These are phyloP conservation scores for Hypholoma sublateritium DNA, from an alignment of 768 basidiomycete species.

Conservation along the genomic window DNA sequence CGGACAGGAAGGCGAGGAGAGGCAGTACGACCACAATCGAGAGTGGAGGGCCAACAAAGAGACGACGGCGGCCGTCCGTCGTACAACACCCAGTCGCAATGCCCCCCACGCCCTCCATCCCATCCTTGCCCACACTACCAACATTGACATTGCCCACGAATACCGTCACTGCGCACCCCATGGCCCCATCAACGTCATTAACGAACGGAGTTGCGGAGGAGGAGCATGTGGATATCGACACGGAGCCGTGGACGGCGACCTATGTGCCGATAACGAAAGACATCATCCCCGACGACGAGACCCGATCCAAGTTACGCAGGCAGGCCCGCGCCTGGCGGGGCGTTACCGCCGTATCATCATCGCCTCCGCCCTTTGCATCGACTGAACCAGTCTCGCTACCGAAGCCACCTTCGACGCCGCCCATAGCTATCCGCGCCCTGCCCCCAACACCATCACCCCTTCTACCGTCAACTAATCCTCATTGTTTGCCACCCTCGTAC, in stretches of 20 bases:
- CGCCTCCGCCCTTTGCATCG: conserved; percentile 6
- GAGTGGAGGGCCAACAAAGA: neutral
- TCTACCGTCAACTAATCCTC: conserved; percentile 32
- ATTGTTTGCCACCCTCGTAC: conserved; percentile 57
- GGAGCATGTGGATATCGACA: conserved; percentile 49
- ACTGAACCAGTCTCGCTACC: conserved; percentile 39
- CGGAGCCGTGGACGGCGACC: conserved; percentile 43
- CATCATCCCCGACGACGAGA: conserved; percentile 40
- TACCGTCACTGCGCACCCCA: neutral
- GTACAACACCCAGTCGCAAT: neutral
- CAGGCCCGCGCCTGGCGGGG: conserved; percentile 69
- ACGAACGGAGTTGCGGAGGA: conserved; percentile 20
- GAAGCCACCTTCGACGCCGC: conserved; percentile 44
- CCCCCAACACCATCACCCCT: conserved; percentile 18
- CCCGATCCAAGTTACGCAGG: conserved; percentile 51
- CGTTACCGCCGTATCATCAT: conserved; percentile 46
- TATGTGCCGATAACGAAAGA: conserved; percentile 54
- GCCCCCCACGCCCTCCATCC: neutral
- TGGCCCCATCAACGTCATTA: neutral
- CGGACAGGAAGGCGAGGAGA: neutral
- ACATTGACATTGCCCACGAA: neutral
- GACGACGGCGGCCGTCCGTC: neutral
- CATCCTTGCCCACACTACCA: neutral
- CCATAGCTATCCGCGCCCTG: conserved; percentile 41
- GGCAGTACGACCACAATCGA: neutral